phyloP scores from a whole-genome alignment of 2,329 filamentous ascomycete genomes.

The Lachnellula subtilissima region DNA sequence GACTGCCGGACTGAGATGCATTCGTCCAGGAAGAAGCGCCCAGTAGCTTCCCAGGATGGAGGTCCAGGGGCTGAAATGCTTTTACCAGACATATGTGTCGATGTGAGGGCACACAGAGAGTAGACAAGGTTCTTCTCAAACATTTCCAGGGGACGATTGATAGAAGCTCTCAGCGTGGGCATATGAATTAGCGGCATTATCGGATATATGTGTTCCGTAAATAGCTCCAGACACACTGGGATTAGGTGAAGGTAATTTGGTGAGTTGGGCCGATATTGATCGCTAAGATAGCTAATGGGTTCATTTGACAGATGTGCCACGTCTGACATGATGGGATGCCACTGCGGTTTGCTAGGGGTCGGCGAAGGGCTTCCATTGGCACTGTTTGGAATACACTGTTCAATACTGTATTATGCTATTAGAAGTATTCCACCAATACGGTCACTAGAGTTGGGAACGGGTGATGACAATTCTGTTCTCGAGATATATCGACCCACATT shows the following conservation, averaged over 20 bases:
- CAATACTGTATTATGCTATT: slow-evolving; percentile 14
- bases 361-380: slow-evolving; percentile 15
- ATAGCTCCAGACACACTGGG: slow-evolving; percentile 56
- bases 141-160: slow-evolving; percentile 35
- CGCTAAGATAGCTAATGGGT: slow-evolving; percentile 32
- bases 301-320: slow-evolving; percentile 37
- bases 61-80: slow-evolving; percentile 36
- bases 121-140: slow-evolving; percentile 45
- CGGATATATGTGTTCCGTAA: slow-evolving; percentile 58
- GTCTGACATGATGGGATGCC: slow-evolving; percentile 29
- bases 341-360: slow-evolving; percentile 13
- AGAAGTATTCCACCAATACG: not conserved
- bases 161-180: slow-evolving; percentile 48
- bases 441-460: too few species aligned
- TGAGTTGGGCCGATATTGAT: slow-evolving; percentile 41
- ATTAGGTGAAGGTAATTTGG: slow-evolving; percentile 44
- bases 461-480: not conserved
- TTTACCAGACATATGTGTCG: slow-evolving; percentile 45
- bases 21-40: slow-evolving; percentile 54
- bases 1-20: slow-evolving; percentile 50
- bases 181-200: slow-evolving; percentile 59
- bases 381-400: slow-evolving; percentile 24
- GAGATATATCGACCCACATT: not conserved
- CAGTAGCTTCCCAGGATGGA: slow-evolving; percentile 44
- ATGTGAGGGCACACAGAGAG: slow-evolving; percentile 53